Evolutionary conservation across 2,329 filamentous ascomycete genomes (phyloP), one percentile per base, ranked within the genome.

Genomic region (Claviceps capensis): DNA sequence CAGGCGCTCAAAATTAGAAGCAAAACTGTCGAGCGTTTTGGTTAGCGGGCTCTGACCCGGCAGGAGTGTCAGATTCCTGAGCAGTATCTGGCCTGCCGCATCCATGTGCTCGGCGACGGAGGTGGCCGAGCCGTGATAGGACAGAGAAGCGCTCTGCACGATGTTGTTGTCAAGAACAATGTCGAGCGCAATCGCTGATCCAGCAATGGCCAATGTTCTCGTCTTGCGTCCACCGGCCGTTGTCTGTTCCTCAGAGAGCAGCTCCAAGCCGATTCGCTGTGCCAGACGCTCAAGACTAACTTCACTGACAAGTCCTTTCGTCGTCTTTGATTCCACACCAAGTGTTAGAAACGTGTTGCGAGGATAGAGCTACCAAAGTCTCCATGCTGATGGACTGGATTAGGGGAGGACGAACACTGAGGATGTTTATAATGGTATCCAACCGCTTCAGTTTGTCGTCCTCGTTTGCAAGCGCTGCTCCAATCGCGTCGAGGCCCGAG

Each of bases 281-380:
- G 81, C 83, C 34, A 91, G 69, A 51, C 85, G 75, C 63, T 86
- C 81, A n/a, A 93, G 72, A 2, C 85, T 85, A 34, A 85, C 81
- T 60, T 87, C 83, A 58, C 85, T 87, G 40, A 91, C 81, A 42
- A 82, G 70, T 4, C 84, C 84, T 56, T 79, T 78, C 58, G 66
- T 70, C 53, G 72, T 67, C 63, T 69, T 36, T 8, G 42, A 22
- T 34, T 46, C 43, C 17, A 36, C 38, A 6, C 2, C 11, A 16
- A 5, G 19, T 6, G 37, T 49, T 30, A 53, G 52, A 45, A 47
- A 42, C 13, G 40, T 6, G 17, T 42, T 42, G 22, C 26, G 16
- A 5, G 23, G 19, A 34, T 11, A 34, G 3, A 34, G 30, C 9
- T 30, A 30, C 30, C 30, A 34, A 34, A 34, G 30, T 11, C 30